Percentiles rank a stretch among this genome's conserved stretches.
phyloP scores from a whole-genome alignment of 1,139 yeast genomes.

The Casaregolazyma lundiana region DNA sequence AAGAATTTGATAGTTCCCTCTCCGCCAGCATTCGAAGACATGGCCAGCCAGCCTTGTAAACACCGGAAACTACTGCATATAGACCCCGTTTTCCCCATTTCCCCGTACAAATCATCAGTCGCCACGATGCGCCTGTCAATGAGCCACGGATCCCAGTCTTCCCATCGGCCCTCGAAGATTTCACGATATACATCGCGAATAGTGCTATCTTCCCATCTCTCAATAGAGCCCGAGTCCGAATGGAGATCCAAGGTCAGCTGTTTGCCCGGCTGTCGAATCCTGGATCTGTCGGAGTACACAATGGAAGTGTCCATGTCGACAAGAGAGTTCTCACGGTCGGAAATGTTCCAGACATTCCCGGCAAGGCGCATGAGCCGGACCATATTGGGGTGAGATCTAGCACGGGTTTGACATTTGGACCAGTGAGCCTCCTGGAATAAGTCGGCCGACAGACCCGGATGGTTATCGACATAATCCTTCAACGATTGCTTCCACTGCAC shows the following conservation, averaged over 20 bases:
- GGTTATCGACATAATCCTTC: constrained; percentile 6
- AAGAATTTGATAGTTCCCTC: constrained; percentile 44
- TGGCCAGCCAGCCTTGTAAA: constrained; percentile 48
- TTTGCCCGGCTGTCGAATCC: constrained; percentile 45
- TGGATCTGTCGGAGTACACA: constrained; percentile 53
- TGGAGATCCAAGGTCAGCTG: constrained; percentile 39
- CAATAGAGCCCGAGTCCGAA: constrained; percentile 36
- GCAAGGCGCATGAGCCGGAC: constrained; percentile 33
- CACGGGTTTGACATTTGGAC: constrained; percentile 42
- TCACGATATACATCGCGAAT: constrained; percentile 39
- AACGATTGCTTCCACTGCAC: constrained; percentile 5
- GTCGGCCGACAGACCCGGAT: constrained; percentile 4
- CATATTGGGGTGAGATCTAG: constrained; percentile 43
- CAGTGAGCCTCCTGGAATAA: constrained; percentile 26
- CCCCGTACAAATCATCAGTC: constrained; percentile 9
- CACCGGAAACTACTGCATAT: constrained; percentile 36
- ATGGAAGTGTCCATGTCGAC: constrained; percentile 34
- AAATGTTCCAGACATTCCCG: constrained; percentile 35
- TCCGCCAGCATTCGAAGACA: constrained; percentile 38
- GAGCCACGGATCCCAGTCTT: constrained; percentile 26
- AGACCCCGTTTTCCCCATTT: constrained; percentile 3
- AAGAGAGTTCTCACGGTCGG: constrained; percentile 15
- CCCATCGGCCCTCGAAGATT: constrained; percentile 44
- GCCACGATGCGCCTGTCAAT: constrained; percentile 7
- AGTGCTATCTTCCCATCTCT: constrained; percentile 43